phyloP scores from a whole-genome alignment of 108 stramenopile species.

The Mediolabrus comicus region DNA sequence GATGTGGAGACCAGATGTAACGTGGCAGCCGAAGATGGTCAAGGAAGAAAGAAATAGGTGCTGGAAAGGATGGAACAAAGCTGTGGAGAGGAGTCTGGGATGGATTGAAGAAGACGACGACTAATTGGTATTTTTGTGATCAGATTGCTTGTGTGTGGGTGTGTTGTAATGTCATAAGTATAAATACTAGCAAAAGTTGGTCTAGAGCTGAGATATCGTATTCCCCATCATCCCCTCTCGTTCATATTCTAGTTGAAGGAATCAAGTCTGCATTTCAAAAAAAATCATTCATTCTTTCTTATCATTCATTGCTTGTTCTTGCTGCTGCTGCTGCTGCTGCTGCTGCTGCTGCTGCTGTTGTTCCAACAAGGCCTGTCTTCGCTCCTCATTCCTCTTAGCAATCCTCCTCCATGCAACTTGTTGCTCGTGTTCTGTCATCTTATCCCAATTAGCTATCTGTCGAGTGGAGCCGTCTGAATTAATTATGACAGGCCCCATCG shows the following conservation, averaged over 20 bases:
- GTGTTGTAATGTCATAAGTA: too few species aligned
- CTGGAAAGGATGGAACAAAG: slow-evolving; percentile 90
- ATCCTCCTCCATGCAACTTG: slow-evolving; percentile 86
- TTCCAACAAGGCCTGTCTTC: slow-evolving; percentile 58
- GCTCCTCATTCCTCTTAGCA: slow-evolving; percentile 81
- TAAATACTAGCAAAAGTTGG: too few species aligned
- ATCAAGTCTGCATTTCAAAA: too few species aligned
- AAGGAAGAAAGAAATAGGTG: slow-evolving; percentile 52
- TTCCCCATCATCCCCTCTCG: too few species aligned
- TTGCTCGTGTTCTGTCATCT: slow-evolving; percentile 74
- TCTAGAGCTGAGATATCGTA: too few species aligned
- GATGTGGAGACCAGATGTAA: slow-evolving; percentile 75
- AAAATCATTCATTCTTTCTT: not conserved
- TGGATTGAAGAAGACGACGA: slow-evolving; percentile 67
- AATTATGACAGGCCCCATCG: slow-evolving; percentile 85
- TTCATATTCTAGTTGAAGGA: too few species aligned
- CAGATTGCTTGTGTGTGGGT: too few species aligned
- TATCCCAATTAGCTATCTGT: slow-evolving; percentile 83
- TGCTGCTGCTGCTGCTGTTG: slow-evolving; percentile 46
- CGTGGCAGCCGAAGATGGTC: slow-evolving; percentile 73
- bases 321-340: slow-evolving; percentile 45
- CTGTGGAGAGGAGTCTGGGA: slow-evolving; percentile 80
- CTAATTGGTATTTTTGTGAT: too few species aligned
- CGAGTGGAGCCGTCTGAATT: slow-evolving; percentile 81
- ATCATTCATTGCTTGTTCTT: slow-evolving; percentile 1